Base-by-base conservation (phyloP, 2,329 filamentous ascomycete species). In the Microcyclospora pomicola region DNA sequence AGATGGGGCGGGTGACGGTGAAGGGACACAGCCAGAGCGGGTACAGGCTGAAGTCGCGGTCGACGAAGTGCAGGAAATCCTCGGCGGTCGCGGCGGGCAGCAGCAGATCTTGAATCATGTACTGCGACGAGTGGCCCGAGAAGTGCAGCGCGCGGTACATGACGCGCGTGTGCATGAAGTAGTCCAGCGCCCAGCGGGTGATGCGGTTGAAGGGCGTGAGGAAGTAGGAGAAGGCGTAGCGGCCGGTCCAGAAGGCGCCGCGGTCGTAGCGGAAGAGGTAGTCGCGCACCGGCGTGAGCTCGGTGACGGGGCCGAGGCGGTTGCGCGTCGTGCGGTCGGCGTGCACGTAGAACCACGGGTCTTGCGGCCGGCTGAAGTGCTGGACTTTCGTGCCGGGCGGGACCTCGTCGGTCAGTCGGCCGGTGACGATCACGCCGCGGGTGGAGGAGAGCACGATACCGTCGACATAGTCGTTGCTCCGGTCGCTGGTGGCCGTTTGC, bases 291-390 rank as follows among this genome's bases (percentile, higher is more conserved):
- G 69, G 68, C 1, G 71, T 61, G 2, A 53, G 49, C 45, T 70
- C 66, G 7, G 46, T 51, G 4, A 43, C 34, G 4, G 46, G 41
- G 3, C 37, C 34, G 14, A 27, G n/a, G 14, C 12, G 6, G 7
- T 16, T 27, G 15, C 31, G 34, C 12, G 36, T 47, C 5, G 47
- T 45, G n/a, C 65, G 56, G 45, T 73, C 59, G 1, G 72, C 78
- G 45, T 81, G 79, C 2, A 84, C 61, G 42, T 83, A 85, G 52
- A 82, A 83, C 82, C 80, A 86, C 0, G 77, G 73, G 46, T 86
- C 80, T 3, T 55, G 56, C 0, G 70, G 61, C 9, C 69, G 63
- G n/a, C 69, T 71, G 55, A 83, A 80, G 0, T 50, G 50, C 37
- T 60, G 55, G 2, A 60, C 13, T 16, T 53, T 49, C 10, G 38